Percentiles rank a stretch among this genome's conserved stretches.
Evolutionary conservation across 495 filamentous ascomycete genomes (phyloP).

Genomic region (Penicillium subrubescens): DNA sequence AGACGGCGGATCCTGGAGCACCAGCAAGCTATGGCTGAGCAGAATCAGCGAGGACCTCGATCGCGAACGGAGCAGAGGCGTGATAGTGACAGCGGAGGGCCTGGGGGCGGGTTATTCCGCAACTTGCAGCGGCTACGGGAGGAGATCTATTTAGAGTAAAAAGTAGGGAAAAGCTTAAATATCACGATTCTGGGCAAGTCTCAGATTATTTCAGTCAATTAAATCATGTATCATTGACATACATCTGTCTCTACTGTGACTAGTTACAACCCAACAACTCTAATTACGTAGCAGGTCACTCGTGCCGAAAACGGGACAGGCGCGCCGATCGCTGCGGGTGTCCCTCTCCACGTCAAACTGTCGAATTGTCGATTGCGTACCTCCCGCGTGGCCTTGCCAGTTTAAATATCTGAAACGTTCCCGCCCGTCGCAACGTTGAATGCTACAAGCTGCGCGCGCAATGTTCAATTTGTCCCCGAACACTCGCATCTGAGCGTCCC

Average conservation of each 20-base stretch:
- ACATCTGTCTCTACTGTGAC: background rate
- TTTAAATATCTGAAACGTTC: slow-evolving; percentile 10
- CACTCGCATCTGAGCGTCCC: slow-evolving; percentile 6
- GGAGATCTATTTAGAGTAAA: slow-evolving; percentile 63
- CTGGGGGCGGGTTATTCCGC: slow-evolving; percentile 76
- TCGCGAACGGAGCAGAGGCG: slow-evolving; percentile 32
- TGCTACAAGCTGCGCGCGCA: background rate
- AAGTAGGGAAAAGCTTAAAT: slow-evolving; percentile 12
- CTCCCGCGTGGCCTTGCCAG: slow-evolving; percentile 22
- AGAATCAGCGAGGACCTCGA: slow-evolving; percentile 26
- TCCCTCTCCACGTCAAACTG: slow-evolving; percentile 15
- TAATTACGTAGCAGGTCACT: slow-evolving; percentile 2
- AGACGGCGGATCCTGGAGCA: slow-evolving; percentile 58
- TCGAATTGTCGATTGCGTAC: slow-evolving; percentile 24
- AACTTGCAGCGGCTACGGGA: slow-evolving; percentile 78
- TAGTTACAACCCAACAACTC: background rate
- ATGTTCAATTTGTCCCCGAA: slow-evolving; percentile 14
- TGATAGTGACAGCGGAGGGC: slow-evolving; percentile 46
- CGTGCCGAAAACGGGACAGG: slow-evolving; percentile 17
- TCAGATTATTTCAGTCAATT: background rate
- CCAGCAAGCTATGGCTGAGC: slow-evolving; percentile 50
- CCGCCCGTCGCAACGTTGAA: background rate
- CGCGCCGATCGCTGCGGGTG: slow-evolving; percentile 17
- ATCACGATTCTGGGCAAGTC: background rate
- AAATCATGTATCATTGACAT: background rate